Conservation (phyloP, 2,329 filamentous ascomycete genomes). For the Calonectria hawksworthii region DNA sequence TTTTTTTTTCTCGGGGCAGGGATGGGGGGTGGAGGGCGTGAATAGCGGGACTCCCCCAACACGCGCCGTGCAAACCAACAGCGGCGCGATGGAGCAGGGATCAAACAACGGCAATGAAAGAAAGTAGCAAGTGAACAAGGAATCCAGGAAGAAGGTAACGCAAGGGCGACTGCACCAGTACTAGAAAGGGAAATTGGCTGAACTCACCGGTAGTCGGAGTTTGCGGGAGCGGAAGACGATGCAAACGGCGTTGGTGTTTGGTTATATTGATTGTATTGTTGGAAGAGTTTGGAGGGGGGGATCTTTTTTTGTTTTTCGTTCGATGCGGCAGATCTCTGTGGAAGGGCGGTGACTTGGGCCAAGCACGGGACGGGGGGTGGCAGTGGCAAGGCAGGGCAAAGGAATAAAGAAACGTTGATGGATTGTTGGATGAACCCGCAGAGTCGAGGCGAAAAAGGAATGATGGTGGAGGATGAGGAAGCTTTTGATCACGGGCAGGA, state of each 20-base stretch:
- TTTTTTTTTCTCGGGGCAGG: conserved; percentile 18
- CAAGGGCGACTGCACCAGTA: conserved; percentile 10
- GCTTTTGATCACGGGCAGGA: conserved; percentile 45
- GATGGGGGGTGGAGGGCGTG: conserved; percentile 27
- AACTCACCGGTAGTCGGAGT: conserved; percentile 19
- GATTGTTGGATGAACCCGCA: conserved; percentile 30
- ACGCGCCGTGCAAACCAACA: conserved; percentile 39
- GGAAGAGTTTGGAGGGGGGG: conserved; percentile 30
- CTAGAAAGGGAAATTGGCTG: conserved; percentile 2
- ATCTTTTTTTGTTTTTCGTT: conserved; percentile 38
- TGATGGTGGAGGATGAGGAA: conserved; percentile 25
- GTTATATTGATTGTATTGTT: conserved; percentile 16
- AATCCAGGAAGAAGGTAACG: conserved; percentile 10
- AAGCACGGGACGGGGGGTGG: conserved; percentile 40
- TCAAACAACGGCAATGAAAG: conserved; percentile 27
- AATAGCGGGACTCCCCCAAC: conserved; percentile 25
- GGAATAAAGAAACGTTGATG: conserved; percentile 19
- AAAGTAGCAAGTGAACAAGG: conserved; percentile 31
- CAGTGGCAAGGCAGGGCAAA: conserved; percentile 32
- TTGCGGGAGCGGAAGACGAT: background rate
- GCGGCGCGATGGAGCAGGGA: conserved; percentile 27
- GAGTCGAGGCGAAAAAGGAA: conserved; percentile 28
- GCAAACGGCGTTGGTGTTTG: background rate
- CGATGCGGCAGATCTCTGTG: conserved; percentile 44
- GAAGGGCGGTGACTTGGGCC: conserved; percentile 42